Percentiles rank a stretch among this genome's conserved stretches.
Conservation (phyloP, 305 asterid genomes). For the Solanum hybrid region DNA sequence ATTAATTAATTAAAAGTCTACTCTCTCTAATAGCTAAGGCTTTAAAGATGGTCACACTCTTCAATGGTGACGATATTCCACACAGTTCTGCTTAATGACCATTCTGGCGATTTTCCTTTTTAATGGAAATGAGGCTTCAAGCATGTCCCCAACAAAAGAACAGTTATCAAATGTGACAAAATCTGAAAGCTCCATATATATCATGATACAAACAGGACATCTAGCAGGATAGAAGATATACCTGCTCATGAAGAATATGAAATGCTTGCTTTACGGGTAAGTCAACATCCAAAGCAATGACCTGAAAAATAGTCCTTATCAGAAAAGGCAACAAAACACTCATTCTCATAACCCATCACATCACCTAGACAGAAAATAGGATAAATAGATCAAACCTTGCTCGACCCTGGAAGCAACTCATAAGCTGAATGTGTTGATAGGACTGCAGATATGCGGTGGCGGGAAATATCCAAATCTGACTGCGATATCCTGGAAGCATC, state of each 20-base stretch:
- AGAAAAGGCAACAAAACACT: constrained; percentile 1
- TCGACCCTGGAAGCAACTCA: constrained; percentile 92
- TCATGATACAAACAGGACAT: neutral
- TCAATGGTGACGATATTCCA: neutral
- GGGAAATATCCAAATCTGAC: constrained; percentile 62
- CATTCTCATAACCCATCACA: neutral
- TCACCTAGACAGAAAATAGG: constrained; percentile 5
- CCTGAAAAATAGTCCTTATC: constrained; percentile 32
- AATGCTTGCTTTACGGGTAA: constrained; percentile 95
- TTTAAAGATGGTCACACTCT: neutral
- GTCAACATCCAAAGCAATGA: constrained; percentile 81
- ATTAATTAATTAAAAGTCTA: neutral
- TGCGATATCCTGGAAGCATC: constrained; percentile 51
- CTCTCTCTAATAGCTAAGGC: neutral
- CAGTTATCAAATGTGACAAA: neutral
- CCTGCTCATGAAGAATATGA: constrained; percentile 96
- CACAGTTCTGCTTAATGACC: neutral
- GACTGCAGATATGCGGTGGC: constrained; percentile 60
- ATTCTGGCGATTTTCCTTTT: neutral
- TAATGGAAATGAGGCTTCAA: neutral
- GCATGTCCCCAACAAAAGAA: neutral
- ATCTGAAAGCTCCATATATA: neutral
- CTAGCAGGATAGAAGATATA: constrained; percentile 13
- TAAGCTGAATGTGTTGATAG: constrained; percentile 72
- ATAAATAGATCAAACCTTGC: constrained; percentile 49